Conservation (phyloP, 2,329 filamentous ascomycete species). For the Talaromyces sp. region DNA sequence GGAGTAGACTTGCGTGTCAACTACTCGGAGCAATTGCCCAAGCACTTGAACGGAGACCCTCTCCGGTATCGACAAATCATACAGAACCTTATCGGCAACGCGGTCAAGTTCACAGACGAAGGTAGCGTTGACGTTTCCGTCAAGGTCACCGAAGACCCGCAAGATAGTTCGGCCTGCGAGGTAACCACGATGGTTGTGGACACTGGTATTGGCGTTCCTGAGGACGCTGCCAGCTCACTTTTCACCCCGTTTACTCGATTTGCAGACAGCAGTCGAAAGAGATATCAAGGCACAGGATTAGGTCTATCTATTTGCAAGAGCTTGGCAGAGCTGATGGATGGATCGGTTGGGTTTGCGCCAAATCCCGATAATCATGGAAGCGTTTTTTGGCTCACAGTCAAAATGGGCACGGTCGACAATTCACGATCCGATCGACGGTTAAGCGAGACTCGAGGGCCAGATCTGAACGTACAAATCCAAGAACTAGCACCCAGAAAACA, state of each 20-base stretch:
- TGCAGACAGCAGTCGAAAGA: conserved; percentile 54
- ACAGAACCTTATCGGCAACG: conserved; percentile 63
- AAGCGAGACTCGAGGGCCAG: conserved; percentile 23
- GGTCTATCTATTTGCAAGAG: conserved; percentile 60
- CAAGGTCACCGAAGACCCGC: conserved; percentile 43
- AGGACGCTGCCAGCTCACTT: conserved; percentile 47
- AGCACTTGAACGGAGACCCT: conserved; percentile 55
- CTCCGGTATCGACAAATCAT: conserved; percentile 61
- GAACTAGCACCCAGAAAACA: conserved; percentile 43
- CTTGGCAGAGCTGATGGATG: conserved; percentile 57
- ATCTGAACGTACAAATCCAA: conserved; percentile 30
- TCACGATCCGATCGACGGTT: conserved; percentile 31
- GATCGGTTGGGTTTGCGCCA: conserved; percentile 47
- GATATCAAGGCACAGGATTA: conserved; percentile 57
- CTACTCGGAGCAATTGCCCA: conserved; percentile 51
- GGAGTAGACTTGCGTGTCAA: conserved; percentile 49
- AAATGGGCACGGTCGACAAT: conserved; percentile 40
- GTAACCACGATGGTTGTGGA: conserved; percentile 56
- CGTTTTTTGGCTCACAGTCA: conserved; percentile 54
- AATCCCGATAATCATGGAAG: conserved; percentile 52
- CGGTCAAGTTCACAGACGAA: conserved; percentile 61
- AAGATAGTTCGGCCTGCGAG: conserved; percentile 39
- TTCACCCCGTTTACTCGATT: conserved; percentile 59
- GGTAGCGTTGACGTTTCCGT: conserved; percentile 52
- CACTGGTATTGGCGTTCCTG: conserved; percentile 55